These are phyloP conservation scores for Chara braunii DNA, from an alignment of 139 green algal species.

Conservation along the genomic window DNA sequence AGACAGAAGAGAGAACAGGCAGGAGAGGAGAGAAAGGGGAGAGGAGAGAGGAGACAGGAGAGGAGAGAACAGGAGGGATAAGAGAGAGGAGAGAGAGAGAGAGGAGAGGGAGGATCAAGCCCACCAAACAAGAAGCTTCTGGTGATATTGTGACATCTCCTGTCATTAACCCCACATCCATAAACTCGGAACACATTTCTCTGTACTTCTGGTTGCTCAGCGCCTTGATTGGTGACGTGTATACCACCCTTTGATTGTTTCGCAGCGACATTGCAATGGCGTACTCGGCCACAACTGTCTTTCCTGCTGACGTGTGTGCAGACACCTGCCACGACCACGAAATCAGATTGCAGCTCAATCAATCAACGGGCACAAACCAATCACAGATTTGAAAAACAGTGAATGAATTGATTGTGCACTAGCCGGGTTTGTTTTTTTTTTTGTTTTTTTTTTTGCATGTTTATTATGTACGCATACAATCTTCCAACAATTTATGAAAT, in stretches of 20 bases:
- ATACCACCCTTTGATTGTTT: constrained; percentile 54
- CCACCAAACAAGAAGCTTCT: constrained; percentile 71
- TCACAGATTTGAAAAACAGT: no score
- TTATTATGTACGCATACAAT: no score
- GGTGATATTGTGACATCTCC: constrained; percentile 87
- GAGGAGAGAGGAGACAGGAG: no score
- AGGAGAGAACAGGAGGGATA: background rate
- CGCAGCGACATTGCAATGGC: constrained; percentile 65
- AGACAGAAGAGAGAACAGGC: no score
- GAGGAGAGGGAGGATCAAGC: background rate
- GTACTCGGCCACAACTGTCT: constrained; percentile 72
- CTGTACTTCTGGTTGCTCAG: constrained; percentile 82
- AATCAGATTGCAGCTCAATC: no score
- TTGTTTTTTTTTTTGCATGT: no score
- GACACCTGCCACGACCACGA: constrained; percentile 23
- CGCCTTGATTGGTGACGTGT: constrained; percentile 79
- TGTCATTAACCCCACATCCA: constrained; percentile 78
- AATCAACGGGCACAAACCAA: no score
- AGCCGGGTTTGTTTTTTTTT: no score
- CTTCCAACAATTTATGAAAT: no score
- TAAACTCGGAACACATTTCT: constrained; percentile 81
- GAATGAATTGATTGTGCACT: no score
- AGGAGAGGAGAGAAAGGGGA: no score
- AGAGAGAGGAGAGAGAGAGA: background rate
- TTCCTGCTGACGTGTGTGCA: constrained; percentile 67